These are phyloP conservation scores for Cicer arietinum DNA, from an alignment of 306 rosid genomes.

Conservation along the genomic window DNA sequence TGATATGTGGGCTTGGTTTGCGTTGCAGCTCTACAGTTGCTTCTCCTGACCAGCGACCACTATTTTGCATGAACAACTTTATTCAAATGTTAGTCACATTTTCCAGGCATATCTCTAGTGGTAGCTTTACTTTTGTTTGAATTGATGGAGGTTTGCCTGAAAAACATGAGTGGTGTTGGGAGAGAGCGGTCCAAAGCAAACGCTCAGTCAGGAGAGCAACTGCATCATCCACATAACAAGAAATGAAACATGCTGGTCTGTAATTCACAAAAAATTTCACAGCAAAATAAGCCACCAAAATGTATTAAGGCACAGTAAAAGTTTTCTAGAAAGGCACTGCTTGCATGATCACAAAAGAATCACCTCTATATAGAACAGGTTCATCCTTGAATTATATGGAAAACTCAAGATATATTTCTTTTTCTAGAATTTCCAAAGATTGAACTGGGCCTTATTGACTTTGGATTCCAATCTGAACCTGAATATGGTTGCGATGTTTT, in stretches of 20 bases:
- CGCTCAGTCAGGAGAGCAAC: conserved; percentile 3
- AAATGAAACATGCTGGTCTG: neutral
- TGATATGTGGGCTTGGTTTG: neutral
- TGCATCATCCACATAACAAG: conserved; percentile 14
- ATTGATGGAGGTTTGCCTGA: neutral
- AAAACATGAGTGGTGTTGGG: conserved; percentile 12
- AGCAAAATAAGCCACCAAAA: conserved; percentile 1
- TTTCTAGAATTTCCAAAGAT: conserved; percentile 20
- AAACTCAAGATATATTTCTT: neutral
- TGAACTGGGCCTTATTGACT: conserved; percentile 7
- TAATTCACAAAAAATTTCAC: conserved; percentile 6
- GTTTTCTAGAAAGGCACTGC: neutral
- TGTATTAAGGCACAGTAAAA: neutral
- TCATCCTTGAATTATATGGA: neutral
- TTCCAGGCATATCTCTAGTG: conserved; percentile 34
- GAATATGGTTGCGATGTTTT: conserved; percentile 15
- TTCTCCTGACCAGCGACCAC: conserved; percentile 22
- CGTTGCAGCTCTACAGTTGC: neutral
- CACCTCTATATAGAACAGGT: neutral
- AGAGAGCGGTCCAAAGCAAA: conserved; percentile 20
- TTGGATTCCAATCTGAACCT: conserved; percentile 13
- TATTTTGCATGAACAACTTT: conserved; percentile 28
- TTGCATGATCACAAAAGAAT: neutral
- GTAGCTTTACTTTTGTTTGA: conserved; percentile 26
- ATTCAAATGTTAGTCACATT: conserved; percentile 9